Evolutionary conservation across 768 basidiomycete species (phyloP).

Genomic region (Heimioporus sp.): DNA sequence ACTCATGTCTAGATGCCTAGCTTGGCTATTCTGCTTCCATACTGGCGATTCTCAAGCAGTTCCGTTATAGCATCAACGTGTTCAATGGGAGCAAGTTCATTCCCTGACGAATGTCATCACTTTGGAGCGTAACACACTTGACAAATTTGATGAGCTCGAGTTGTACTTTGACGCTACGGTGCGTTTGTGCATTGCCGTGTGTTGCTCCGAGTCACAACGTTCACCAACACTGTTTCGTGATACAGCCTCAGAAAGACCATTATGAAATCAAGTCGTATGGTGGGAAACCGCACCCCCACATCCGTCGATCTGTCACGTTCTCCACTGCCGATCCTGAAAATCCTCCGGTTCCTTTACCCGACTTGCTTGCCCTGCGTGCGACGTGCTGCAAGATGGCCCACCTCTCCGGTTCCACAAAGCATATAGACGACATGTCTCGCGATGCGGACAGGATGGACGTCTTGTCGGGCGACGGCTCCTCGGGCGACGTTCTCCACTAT

Average conservation of each 20-base stretch:
- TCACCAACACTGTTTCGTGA: not conserved
- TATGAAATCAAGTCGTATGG: slow-evolving; percentile 6
- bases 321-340: slow-evolving; percentile 1
- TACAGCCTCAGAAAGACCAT: not conserved
- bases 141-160: no score
- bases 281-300: not conserved
- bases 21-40: slow-evolving; percentile 1
- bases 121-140: not conserved
- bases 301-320: slow-evolving; percentile 1
- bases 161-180: no score
- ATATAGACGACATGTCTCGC: slow-evolving; percentile 11
- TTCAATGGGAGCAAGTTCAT: slow-evolving; percentile 6
- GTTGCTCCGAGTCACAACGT: not conserved
- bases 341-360: slow-evolving; percentile 11
- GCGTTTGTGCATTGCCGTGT: no score
- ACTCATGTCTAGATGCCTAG: slow-evolving; percentile 2
- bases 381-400: slow-evolving; percentile 25
- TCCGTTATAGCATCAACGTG: not conserved
- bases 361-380: slow-evolving; percentile 19
- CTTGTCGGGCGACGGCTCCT: not conserved
- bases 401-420: slow-evolving; percentile 18
- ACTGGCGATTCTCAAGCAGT: slow-evolving; percentile 4
- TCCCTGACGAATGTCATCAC: slow-evolving; percentile 8
- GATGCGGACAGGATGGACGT: slow-evolving; percentile 1
- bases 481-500: not conserved